Percentiles rank a stretch among this genome's conserved stretches.
These are phyloP conservation scores for Torrubiella hemipterigena DNA, from an alignment of 2,329 filamentous ascomycete genomes.

Conservation along the genomic window DNA sequence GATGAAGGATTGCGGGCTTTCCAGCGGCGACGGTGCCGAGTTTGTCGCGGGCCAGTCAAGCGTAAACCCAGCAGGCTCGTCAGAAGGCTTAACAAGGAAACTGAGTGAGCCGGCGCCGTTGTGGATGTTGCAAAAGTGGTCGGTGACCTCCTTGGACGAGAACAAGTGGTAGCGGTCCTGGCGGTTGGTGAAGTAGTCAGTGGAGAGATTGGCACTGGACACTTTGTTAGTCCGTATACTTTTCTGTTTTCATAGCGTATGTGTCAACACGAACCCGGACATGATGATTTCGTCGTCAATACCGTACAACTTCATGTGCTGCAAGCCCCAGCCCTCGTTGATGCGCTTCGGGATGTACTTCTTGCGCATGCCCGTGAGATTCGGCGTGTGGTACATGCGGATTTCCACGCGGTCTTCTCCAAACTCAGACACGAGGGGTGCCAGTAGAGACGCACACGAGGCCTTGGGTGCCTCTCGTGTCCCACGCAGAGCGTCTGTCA, in stretches of 20 bases:
- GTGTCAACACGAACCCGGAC: constrained; percentile 52
- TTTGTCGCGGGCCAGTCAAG: constrained; percentile 68
- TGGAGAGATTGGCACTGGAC: constrained; percentile 68
- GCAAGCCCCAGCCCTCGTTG: constrained; percentile 95
- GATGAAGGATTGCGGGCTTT: constrained; percentile 58
- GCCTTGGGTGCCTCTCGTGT: constrained; percentile 80
- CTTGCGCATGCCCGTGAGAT: constrained; percentile 78
- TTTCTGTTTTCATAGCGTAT: not conserved
- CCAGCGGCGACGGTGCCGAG: constrained; percentile 60
- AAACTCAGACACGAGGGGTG: constrained; percentile 73
- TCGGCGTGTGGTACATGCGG: constrained; percentile 96
- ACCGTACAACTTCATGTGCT: constrained; percentile 98
- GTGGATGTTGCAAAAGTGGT: constrained; percentile 74
- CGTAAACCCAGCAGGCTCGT: constrained; percentile 42
- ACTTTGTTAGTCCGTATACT: constrained; percentile 9
- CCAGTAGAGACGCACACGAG: constrained; percentile 80
- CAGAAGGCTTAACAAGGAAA: constrained; percentile 61
- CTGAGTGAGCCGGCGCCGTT: constrained; percentile 66
- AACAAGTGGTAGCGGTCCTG: constrained; percentile 94
- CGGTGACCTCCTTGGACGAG: constrained; percentile 62
- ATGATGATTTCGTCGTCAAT: constrained; percentile 92
- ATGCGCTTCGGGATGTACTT: constrained; percentile 75
- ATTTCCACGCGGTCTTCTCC: constrained; percentile 77
- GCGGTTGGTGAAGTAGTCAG: constrained; percentile 91
- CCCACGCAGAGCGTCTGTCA: constrained; percentile 84